Evolutionary conservation across 2,329 filamentous ascomycete genomes (phyloP).

Genomic region (Xylaria polymorpha): DNA sequence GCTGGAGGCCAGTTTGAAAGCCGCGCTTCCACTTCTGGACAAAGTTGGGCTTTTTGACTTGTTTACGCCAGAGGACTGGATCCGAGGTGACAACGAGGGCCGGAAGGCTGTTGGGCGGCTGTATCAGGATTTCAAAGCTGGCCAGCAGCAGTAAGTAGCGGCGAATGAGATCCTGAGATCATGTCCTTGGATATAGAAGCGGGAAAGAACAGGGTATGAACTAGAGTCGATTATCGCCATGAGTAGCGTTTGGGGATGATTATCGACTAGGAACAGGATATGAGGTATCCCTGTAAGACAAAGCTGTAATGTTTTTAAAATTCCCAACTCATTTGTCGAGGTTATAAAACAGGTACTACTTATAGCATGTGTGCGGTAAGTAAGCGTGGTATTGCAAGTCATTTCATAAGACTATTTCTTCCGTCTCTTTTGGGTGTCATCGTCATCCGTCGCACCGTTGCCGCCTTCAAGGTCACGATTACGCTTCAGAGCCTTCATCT

Average conservation of each 20-base stretch:
- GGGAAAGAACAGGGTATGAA: not conserved
- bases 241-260: not conserved
- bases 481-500: slow-evolving; percentile 99
- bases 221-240: too few relatives aligned
- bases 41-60: slow-evolving; percentile 46
- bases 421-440: slow-evolving; percentile 54
- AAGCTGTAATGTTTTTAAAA: slow-evolving; percentile 20
- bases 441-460: slow-evolving; percentile 63
- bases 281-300: slow-evolving; percentile 9
- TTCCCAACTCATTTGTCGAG: slow-evolving; percentile 40
- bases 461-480: slow-evolving; percentile 71
- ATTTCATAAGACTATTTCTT: slow-evolving; percentile 48
- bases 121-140: slow-evolving; percentile 42
- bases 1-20: slow-evolving; percentile 41
- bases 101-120: slow-evolving; percentile 43
- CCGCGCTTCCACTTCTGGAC: slow-evolving; percentile 43
- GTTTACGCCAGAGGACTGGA: slow-evolving; percentile 46
- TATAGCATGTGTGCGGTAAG: slow-evolving; percentile 9
- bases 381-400: slow-evolving; percentile 15
- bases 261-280: not conserved
- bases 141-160: not conserved
- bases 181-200: not conserved
- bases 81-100: slow-evolving; percentile 44
- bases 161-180: not conserved
- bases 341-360: slow-evolving; percentile 11